Base-by-base conservation (phyloP, 1,139 yeast species). In the Geotrichum bryndzae region DNA sequence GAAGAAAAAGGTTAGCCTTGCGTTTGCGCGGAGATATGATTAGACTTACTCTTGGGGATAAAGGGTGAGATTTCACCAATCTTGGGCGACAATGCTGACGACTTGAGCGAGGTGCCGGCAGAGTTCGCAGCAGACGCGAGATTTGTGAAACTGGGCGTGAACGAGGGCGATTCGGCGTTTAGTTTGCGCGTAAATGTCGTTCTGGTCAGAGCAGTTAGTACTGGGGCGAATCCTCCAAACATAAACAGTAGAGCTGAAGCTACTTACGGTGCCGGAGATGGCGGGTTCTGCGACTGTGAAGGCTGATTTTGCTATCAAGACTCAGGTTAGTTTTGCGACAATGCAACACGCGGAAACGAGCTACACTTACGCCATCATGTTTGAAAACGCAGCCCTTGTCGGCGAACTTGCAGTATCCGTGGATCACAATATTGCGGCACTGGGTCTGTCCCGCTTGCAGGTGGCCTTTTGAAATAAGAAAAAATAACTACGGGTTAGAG, bases 381-480 rank as follows among this genome's bases (percentile, higher is more conserved):
- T 84, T 85, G 72, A 90, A 90, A 2, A 88, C 88, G 73, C 97
- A 90, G 23, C 97, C 96, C 70, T 90, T 90, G 68, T 88, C 88
- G 68, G 89, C 94, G 76, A 83, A 90, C 74, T 90, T 90, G 78
- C 97, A 91, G 70, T 83, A 90, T 10, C 97, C 97, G 76, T 90
- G 91, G 56, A 90, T 89, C 59, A 87, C 83, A 63, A 90, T 86
- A 72, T 90, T 90, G 73, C 94, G 82, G 76, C 97, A 90, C 63
- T 88, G 91, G 51, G 90, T 87, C 67, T 87, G 90, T 73, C 83
- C 69, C 22, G 95, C 92, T 27, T 61, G 60, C 5, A 60, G 54
- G 38, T 61, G 64, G 51, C 58, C 64, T 61, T 27, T 22, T 29
- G n/a, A 18, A 41, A 35, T 11, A 54, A 50, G 18, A 52, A 52